A percentile compares a stretch with the other conserved stretches of the same genome.
Evolutionary conservation across 1,284 basidiomycete species (phyloP).

Genomic region (Marasmius oreades): DNA sequence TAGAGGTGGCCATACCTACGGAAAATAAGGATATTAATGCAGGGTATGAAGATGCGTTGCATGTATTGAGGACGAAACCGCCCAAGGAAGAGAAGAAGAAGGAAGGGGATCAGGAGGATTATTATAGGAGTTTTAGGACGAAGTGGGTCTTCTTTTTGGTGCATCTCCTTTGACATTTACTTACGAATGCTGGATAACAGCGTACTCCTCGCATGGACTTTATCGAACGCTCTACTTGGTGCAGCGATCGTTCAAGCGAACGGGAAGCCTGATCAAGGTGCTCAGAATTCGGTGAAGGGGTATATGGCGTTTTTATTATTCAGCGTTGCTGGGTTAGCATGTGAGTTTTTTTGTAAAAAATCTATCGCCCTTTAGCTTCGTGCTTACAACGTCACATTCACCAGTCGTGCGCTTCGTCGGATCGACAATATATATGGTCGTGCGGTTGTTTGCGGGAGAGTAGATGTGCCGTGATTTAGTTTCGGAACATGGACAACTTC

Average conservation of each 20-base stretch:
- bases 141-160: constrained; percentile 45
- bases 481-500: too few species aligned
- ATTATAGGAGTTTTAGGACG: constrained; percentile 84
- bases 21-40: constrained; percentile 86
- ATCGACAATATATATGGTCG: constrained; percentile 71
- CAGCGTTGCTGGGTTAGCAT: constrained; percentile 57
- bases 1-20: constrained; percentile 78
- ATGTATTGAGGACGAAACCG: constrained; percentile 70
- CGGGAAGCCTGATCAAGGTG: constrained; percentile 39
- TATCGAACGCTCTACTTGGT: constrained; percentile 60
- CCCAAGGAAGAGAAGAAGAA: constrained; percentile 62
- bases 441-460: constrained; percentile 83
- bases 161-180: constrained; percentile 6
- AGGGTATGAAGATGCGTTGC: constrained; percentile 82
- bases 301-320: constrained; percentile 83
- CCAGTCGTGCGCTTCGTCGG: constrained; percentile 81
- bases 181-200: background rate
- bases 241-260: constrained; percentile 71
- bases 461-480: constrained; percentile 41
- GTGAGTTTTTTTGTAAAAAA: background rate
- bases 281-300: constrained; percentile 57
- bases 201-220: background rate
- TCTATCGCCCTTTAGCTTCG: background rate
- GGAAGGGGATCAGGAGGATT: constrained; percentile 83
- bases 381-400: background rate